These are phyloP conservation scores for Rubia peregrina DNA, from an alignment of 305 asterid genomes.

Conservation along the genomic window DNA sequence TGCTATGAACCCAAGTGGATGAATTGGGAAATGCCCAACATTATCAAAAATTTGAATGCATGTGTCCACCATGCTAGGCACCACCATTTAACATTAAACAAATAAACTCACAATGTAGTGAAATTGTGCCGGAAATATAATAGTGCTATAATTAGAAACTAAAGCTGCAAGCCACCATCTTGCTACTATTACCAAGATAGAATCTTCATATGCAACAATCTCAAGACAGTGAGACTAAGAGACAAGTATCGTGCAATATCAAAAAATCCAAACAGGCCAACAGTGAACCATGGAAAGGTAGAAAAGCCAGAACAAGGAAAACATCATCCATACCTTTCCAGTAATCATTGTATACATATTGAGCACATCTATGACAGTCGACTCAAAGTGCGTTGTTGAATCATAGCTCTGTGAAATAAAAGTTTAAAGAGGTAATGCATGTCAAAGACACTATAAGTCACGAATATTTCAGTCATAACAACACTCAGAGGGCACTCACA, in stretches of 20 bases:
- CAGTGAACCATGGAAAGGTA: background rate
- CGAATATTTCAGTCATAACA: constrained; percentile 16
- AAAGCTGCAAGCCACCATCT: background rate
- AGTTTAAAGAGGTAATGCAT: constrained; percentile 17
- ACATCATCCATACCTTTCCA: constrained; percentile 63
- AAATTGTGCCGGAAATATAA: background rate
- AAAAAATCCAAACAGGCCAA: background rate
- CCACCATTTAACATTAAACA: background rate
- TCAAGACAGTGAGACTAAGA: background rate
- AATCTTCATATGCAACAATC: background rate
- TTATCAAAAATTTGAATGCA: background rate
- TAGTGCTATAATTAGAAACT: background rate
- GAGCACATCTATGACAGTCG: constrained; percentile 89
- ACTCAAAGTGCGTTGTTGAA: constrained; percentile 94
- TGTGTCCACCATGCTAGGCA: background rate
- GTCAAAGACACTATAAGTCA: constrained; percentile 12
- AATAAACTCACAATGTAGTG: background rate
- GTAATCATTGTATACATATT: constrained; percentile 83
- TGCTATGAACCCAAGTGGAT: background rate
- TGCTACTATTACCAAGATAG: background rate
- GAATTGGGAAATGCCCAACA: background rate
- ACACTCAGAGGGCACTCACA: constrained; percentile 35
- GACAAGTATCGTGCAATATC: background rate
- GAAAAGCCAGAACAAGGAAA: background rate
- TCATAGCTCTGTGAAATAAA: constrained; percentile 73